Evolutionary conservation across 1,284 basidiomycete genomes (phyloP).

Genomic region (Ceratobasidium sp.): DNA sequence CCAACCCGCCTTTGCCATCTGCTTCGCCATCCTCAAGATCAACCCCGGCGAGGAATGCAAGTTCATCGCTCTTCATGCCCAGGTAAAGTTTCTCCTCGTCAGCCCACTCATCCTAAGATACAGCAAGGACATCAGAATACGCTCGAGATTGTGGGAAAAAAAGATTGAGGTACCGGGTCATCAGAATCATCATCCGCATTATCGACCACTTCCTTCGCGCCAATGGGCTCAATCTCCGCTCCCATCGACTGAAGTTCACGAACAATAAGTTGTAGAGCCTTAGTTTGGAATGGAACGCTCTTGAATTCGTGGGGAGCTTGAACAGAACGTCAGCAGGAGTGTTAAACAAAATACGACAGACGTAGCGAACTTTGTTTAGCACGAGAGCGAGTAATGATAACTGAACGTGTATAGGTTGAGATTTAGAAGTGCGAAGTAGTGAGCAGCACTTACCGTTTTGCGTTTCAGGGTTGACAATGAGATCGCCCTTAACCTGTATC

Average conservation of each 20-base stretch:
- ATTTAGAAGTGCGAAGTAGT: neutral
- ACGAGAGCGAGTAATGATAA: conserved; percentile 95
- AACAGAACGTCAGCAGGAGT: conserved; percentile 7
- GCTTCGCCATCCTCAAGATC: conserved; percentile 73
- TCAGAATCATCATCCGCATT: conserved; percentile 80
- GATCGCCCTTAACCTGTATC: conserved; percentile 90
- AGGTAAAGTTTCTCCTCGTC: conserved; percentile 76
- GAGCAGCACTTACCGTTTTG: conserved; percentile 75
- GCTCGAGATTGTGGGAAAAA: conserved; percentile 30
- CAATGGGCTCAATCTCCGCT: conserved; percentile 70
- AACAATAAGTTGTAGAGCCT: conserved; percentile 90
- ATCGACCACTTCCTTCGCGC: conserved; percentile 66
- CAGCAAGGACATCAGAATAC: conserved; percentile 37
- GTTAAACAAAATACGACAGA: neutral
- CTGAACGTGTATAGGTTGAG: conserved; percentile 59
- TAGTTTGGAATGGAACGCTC: conserved; percentile 87
- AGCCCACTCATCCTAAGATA: conserved; percentile 82
- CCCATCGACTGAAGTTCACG: conserved; percentile 84
- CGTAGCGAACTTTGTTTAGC: conserved; percentile 78
- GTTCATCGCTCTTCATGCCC: conserved; percentile 61
- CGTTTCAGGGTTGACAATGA: conserved; percentile 84
- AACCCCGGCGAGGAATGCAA: conserved; percentile 61
- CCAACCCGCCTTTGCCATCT: conserved; percentile 73
- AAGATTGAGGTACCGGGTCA: conserved; percentile 56
- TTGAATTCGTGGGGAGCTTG: conserved; percentile 89